Conservation (phyloP, 257 asterid genomes). For the Oldenlandia corymbosa region DNA sequence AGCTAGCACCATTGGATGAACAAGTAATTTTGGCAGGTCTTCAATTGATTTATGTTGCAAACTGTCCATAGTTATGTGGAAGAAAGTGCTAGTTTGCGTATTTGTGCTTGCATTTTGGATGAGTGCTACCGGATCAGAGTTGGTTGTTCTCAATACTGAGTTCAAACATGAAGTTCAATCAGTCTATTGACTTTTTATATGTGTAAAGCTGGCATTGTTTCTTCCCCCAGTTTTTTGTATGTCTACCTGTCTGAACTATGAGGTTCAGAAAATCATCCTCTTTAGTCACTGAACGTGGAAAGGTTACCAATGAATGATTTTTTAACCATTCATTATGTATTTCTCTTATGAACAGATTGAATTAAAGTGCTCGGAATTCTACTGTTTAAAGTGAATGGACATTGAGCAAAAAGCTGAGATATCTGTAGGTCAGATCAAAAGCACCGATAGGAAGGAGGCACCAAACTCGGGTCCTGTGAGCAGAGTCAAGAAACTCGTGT, state of each 20-base stretch:
- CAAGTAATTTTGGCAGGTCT: background rate
- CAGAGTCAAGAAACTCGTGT: conserved; percentile 57
- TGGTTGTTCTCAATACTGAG: background rate
- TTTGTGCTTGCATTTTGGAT: background rate
- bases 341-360: background rate
- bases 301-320: background rate
- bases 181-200: too few relatives aligned
- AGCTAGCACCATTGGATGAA: background rate
- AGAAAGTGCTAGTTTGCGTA: background rate
- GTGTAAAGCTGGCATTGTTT: background rate
- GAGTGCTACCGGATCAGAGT: background rate
- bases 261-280: background rate
- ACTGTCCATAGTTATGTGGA: too few relatives aligned
- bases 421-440: conserved; percentile 12
- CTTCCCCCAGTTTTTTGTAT: background rate
- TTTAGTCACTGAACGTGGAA: background rate
- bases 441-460: conserved; percentile 27
- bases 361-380: background rate
- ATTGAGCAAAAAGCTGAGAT: conserved; percentile 3
- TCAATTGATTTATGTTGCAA: too few relatives aligned
- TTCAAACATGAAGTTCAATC: background rate
- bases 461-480: conserved; percentile 33
- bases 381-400: conserved; percentile 12
- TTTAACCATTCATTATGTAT: background rate
- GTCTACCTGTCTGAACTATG: background rate